Evolutionary conservation across 2,329 filamentous ascomycete species (phyloP), one percentile per base, ranked within the genome.

Genomic region (Pyricularia sp.): DNA sequence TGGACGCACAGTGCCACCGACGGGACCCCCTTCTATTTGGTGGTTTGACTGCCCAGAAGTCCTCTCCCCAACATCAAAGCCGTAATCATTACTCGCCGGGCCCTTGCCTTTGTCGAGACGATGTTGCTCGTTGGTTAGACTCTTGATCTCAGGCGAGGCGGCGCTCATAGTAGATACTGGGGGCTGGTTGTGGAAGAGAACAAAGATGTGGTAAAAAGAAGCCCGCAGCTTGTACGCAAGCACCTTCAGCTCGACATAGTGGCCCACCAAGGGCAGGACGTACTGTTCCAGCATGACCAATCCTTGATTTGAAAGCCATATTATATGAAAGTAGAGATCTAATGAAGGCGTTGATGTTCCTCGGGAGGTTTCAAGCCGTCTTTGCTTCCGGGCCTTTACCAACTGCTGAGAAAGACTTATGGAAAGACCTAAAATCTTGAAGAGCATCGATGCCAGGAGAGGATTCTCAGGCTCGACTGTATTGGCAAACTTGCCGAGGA

Each of bases 191-290:
- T 97, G 93, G 76, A 97, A 98, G 14, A 98, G 86, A 68, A 97
- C 95, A 78, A 97, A 97, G 72, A 99, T 93, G 80, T 99, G 94
- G 74, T 96, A 95, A 77, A 98, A 97, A 25, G 93, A 97, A 20
- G 95, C 95, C 70, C 93, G 90, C 17, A 99, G 85, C 79, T 98
- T 99, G 77, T 93, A 92, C 25, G 92, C 90, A 71, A 99, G 85
- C 64, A 98, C 94, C 75, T 93, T 94, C 69, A 97, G 88, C 78
- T 97, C 94, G 75, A 84, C 88, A 79, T 89, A 92, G 75, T 87
- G 90, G 73, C 85, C 89, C 69, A 92, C 92, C 86, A 90, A 92
- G 61, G 94, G 95, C 25, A 98, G 82, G 65, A 99, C 89, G 77
- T 94, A 95, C 76, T 90, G 86, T 75, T 98, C 93, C 11, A 97